Base-by-base conservation (phyloP, 108 stramenopile species). In the Pseudonitzschia multistriata region DNA sequence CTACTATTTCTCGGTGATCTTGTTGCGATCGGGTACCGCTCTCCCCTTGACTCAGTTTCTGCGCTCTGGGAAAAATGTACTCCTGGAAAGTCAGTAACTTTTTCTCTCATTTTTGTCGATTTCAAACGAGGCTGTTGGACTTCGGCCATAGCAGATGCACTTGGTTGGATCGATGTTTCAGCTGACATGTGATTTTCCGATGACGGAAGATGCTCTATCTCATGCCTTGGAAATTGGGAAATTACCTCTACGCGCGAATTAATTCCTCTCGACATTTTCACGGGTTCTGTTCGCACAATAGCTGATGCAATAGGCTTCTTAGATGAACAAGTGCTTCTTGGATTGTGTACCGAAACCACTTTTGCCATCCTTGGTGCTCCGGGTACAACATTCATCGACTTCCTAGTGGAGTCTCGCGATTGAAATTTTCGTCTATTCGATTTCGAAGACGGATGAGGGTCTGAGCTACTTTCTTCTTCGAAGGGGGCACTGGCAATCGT, bases 71-170 rank as follows among this genome's bases (percentile, higher is more conserved):
- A 30, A 55, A 55, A 30, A 21, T 35, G 3, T 35, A 36, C 17
- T 13, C 57, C 57, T 17, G 57, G 57, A 59, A 59, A 59, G 57
- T 59, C 57, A 2, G 31, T 35, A 6, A 33, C 57, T 24, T 2
- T 22, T 52, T 52, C 50, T 52, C 25, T 52, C 3, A 25, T 22
- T 35, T 35, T 14, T 21, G 33, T 59, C 7, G 31, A 33, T 4
- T 59, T 30, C 31, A 59, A 7, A 14, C 4, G 21, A 10, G 11
- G 17, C 15, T 59, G 31, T 14, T 34, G 33, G 7, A 59, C 57
- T n/a, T 59, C 57, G 31, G n/a, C 10, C 2, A 34, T 14, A 34
- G 57, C 11, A 11, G 57, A 33, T 35, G 57, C 11, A 59, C 57
- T 35, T 24, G 11, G 50, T 19, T 52, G 22, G 10, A 52, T 2